Evolutionary conservation across 2,329 filamentous ascomycete species (phyloP), one percentile per base, ranked within the genome.

Genomic region (Fusarium sp.): DNA sequence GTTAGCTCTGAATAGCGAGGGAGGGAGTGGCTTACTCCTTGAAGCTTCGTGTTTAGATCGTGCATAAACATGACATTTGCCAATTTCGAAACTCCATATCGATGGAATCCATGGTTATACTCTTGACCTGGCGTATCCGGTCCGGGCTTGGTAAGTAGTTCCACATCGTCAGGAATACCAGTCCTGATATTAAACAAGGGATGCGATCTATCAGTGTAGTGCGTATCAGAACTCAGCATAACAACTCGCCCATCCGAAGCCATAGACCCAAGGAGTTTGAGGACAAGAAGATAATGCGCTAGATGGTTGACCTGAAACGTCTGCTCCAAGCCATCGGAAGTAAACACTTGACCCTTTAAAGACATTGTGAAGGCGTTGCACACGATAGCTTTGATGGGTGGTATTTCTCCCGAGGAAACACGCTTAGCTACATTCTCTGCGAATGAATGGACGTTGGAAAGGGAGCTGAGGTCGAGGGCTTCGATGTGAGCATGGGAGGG

Each of bases 21-120:
- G 0, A 1, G 4, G 2, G 5, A 11, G 14, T 3, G 10, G 9
- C 15, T 23, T 58, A 64, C 71, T 40, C 64, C 50, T 17, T 53
- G 46, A 0, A 74, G 39, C 11, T 45, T 65, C 10, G n/a, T 19
- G 35, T 69, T 71, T 2, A 73, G 58, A 3, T 75, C 70, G 2
- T 71, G 56, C 72, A 73, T 73, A n/a, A 73, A 71, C 59, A 73
- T 65, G 19, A 73, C 58, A 49, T 73, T 73, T 1, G 64, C 64
- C 7, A 74, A 32, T 19, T 74, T 74, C 0, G 71, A 45, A 1
- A 59, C 68, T 6, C 57, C 70, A 10, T 74, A 74, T 4, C 70
- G 48, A 33, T 73, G 68, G 4, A 74, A 74, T 2, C 72, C 72
- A 11, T 60, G 56, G 11, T 70, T 62, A 14, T 73, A 50, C 9